phyloP scores from a whole-genome alignment of 2,329 filamentous ascomycete species.

The Cylindrodendrum hubeiense region DNA sequence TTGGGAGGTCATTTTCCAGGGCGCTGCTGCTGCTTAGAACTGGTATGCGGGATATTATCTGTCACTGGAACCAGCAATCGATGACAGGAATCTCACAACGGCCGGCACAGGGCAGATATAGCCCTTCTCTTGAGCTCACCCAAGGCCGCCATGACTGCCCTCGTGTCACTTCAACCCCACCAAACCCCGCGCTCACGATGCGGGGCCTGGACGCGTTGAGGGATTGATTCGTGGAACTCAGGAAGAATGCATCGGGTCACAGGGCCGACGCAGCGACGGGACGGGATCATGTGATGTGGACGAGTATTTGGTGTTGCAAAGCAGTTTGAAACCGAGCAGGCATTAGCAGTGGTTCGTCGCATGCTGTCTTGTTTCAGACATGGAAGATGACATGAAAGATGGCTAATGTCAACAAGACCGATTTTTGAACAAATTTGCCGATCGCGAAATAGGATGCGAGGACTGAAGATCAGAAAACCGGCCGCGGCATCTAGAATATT shows the following conservation, averaged over 20 bases:
- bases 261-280: constrained; percentile 22
- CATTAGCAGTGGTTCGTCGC: too few species aligned
- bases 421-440: not conserved
- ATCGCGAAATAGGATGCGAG: not conserved
- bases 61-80: not conserved
- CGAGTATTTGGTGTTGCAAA: not conserved
- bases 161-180: constrained; percentile 14
- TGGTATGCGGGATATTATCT: not conserved
- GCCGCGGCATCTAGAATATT: not conserved
- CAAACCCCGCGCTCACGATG: constrained; percentile 18
- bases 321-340: not conserved
- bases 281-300: constrained; percentile 6
- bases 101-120: not conserved
- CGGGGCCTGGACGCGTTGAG: constrained; percentile 8
- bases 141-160: not conserved
- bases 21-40: not conserved
- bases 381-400: too few species aligned
- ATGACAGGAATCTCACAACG: not conserved
- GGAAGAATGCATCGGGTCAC: constrained; percentile 4
- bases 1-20: constrained; percentile 9
- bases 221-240: constrained; percentile 23
- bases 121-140: constrained; percentile 1
- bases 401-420: too few species aligned
- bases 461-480: not conserved
- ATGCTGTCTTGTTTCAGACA: too few species aligned